Conservation (phyloP, 805 yeast genomes). For the Pichia pseudocactophila region DNA sequence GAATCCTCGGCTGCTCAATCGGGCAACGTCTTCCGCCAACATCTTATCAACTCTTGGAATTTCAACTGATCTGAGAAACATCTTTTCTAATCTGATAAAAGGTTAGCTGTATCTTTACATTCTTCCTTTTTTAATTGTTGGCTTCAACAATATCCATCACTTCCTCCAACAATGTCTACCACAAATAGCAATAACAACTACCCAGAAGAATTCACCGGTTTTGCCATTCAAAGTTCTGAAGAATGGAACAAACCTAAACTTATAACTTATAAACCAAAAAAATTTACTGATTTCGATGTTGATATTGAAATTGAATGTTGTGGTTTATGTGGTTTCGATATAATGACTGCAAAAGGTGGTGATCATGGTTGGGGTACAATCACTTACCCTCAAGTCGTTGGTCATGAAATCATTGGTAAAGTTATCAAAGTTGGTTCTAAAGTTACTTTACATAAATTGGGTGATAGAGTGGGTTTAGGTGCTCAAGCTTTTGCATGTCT, state of each 20-base stretch:
- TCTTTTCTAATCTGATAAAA: no score
- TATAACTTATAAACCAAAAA: constrained; percentile 41
- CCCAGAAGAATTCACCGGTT: constrained; percentile 56
- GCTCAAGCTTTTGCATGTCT: constrained; percentile 34
- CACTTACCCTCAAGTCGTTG: constrained; percentile 39
- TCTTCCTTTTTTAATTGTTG: no score
- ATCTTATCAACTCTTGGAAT: no score
- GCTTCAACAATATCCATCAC: no score
- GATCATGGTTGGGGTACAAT: constrained; percentile 38
- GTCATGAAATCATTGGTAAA: constrained; percentile 38
- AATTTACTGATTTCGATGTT: constrained; percentile 36
- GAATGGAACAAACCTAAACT: constrained; percentile 51
- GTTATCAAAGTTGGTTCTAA: constrained; percentile 31
- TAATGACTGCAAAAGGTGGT: constrained; percentile 41
- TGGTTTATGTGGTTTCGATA: constrained; percentile 63
- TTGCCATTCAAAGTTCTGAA: constrained; percentile 37
- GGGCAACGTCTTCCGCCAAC: no score
- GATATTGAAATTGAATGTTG: constrained; percentile 52
- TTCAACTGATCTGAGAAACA: no score
- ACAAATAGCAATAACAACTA: constrained; percentile 24
- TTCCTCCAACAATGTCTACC: no score
- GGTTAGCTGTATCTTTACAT: no score
- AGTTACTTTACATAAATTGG: constrained; percentile 30
- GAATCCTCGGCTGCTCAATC: no score
- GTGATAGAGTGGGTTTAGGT: constrained; percentile 40